Evolutionary conservation across 164 flowering plant genomes (phyloP).

Genomic region (Vitis rupestris): DNA sequence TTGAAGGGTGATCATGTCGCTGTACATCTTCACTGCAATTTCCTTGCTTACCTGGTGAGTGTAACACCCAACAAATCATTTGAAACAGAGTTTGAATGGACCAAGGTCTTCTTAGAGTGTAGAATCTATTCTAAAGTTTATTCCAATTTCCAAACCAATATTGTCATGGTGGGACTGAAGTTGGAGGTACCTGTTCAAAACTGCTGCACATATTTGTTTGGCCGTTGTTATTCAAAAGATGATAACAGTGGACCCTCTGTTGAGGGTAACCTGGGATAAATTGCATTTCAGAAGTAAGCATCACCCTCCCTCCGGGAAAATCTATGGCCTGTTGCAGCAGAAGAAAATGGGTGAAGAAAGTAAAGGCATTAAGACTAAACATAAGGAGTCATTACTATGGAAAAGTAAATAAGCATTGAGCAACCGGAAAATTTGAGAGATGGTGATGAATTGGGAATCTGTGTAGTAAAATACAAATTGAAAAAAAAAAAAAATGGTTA

Average conservation of each 20-base stretch:
- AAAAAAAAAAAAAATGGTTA: too few relatives aligned
- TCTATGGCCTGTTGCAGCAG: slow-evolving; percentile 35
- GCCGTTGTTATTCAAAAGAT: slow-evolving; percentile 48
- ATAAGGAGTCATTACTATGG: too few relatives aligned
- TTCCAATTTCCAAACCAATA: too few relatives aligned
- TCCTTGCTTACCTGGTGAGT: slow-evolving; percentile 52
- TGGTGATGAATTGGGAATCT: too few relatives aligned
- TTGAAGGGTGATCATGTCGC: slow-evolving; percentile 72
- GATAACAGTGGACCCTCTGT: slow-evolving; percentile 43
- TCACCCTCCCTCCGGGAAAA: slow-evolving; percentile 58
- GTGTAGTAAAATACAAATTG: too few relatives aligned
- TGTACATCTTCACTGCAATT: slow-evolving; percentile 63
- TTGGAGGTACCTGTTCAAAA: slow-evolving; percentile 27
- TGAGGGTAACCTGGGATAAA: slow-evolving; percentile 32
- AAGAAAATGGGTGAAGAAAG: not conserved
- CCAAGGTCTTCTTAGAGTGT: too few relatives aligned
- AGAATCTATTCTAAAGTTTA: too few relatives aligned
- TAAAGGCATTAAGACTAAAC: not conserved
- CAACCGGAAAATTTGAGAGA: too few relatives aligned
- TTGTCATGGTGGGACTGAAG: not conserved
- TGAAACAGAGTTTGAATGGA: not conserved
- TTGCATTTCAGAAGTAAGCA: slow-evolving; percentile 30
- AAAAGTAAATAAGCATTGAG: too few relatives aligned
- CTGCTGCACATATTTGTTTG: slow-evolving; percentile 4
- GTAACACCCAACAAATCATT: not conserved